phyloP scores from a whole-genome alignment of 2,329 filamentous ascomycete genomes.

The Fusarium sp. region DNA sequence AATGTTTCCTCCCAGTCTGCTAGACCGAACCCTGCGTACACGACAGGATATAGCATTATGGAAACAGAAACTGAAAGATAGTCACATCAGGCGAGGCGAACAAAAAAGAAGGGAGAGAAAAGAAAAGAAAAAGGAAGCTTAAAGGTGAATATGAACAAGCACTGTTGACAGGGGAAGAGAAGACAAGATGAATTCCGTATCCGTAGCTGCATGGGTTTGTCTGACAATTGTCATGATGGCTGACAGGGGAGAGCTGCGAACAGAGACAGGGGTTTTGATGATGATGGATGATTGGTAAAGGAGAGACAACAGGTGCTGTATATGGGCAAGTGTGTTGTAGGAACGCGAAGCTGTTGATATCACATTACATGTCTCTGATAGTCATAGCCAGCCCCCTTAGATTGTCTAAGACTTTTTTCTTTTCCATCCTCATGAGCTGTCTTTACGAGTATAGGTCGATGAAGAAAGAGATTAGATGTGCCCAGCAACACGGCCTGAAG shows the following conservation, averaged over 20 bases:
- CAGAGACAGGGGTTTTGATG: constrained; percentile 24
- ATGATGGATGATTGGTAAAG: constrained; percentile 22
- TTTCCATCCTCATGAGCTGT: constrained; percentile 3
- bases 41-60: constrained; percentile 2
- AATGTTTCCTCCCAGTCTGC: constrained; percentile 8
- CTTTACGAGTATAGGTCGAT: neutral
- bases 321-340: constrained; percentile 9
- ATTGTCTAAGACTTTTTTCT: constrained; percentile 12
- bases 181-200: constrained; percentile 8
- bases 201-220: constrained; percentile 16
- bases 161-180: neutral
- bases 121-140: neutral
- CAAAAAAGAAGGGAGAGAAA: constrained; percentile 1
- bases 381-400: constrained; percentile 9
- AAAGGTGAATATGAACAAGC: neutral
- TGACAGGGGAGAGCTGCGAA: constrained; percentile 37
- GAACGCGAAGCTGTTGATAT: constrained; percentile 4
- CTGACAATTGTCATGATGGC: constrained; percentile 28
- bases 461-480: constrained; percentile 9
- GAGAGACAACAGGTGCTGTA: constrained; percentile 20
- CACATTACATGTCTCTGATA: constrained; percentile 13
- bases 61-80: neutral
- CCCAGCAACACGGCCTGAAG: neutral
- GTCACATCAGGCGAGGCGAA: neutral
- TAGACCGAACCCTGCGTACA: constrained; percentile 1